A percentile compares a stretch with the other conserved stretches of the same genome.
Conservation (phyloP, 495 filamentous ascomycete species). For the Penicillium angulare region DNA sequence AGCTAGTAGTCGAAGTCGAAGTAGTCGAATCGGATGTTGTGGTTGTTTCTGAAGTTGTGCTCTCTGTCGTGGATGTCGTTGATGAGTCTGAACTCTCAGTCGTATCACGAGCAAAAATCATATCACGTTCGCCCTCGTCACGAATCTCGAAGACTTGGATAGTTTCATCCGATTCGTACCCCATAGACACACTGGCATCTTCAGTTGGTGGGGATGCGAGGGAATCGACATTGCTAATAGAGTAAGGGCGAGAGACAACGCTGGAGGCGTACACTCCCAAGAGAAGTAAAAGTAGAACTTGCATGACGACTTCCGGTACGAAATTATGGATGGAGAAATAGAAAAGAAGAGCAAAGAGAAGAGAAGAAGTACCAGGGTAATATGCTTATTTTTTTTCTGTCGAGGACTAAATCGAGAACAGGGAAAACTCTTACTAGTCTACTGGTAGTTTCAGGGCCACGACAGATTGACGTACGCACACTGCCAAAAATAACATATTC, state of each 20-base stretch:
- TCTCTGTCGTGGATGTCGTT: conserved; percentile 2
- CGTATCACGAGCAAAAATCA: conserved; percentile 15
- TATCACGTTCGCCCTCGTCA: background rate
- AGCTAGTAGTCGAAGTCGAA: conserved; percentile 2
- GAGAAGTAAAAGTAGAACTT: conserved; percentile 1
- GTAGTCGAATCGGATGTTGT: conserved; percentile 1
- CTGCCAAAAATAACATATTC: background rate
- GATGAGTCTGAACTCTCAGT: too few species aligned
- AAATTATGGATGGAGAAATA: background rate
- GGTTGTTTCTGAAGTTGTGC: background rate
- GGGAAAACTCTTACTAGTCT: background rate
- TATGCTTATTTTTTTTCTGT: too few species aligned
- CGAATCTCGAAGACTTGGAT: background rate
- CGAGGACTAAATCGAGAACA: too few species aligned
- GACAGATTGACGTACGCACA: background rate
- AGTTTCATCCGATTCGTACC: background rate
- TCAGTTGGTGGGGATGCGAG: background rate
- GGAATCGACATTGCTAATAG: background rate
- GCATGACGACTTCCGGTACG: background rate
- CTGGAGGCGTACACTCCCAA: background rate
- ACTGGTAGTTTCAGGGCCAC: background rate
- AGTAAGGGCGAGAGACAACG: conserved; percentile 3
- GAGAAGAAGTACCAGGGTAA: background rate
- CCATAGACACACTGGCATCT: background rate
- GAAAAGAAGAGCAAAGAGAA: background rate